Evolutionary conservation across 768 basidiomycete genomes (phyloP).

Genomic region (Trametes villosa): DNA sequence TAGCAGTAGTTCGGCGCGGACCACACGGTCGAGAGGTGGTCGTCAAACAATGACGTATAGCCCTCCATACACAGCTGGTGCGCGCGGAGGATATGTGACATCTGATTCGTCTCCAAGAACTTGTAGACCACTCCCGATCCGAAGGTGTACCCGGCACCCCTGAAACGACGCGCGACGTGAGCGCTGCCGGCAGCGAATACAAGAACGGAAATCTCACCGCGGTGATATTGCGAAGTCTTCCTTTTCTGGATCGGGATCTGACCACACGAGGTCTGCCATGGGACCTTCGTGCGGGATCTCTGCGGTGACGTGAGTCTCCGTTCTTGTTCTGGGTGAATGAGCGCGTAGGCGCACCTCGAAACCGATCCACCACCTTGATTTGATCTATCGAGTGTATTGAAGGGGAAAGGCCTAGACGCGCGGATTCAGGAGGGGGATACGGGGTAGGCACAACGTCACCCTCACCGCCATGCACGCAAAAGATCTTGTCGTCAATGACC

Average conservation of each 20-base stretch:
- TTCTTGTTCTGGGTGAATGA: slow-evolving; percentile 15
- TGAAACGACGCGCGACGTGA: slow-evolving; percentile 36
- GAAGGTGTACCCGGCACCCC: slow-evolving; percentile 98
- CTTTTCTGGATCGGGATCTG: slow-evolving; percentile 98
- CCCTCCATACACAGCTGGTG: slow-evolving; percentile 99
- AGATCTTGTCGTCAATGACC: slow-evolving; percentile 98
- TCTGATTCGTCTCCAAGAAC: slow-evolving; percentile 93
- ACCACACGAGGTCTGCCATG: slow-evolving; percentile 99
- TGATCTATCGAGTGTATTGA: slow-evolving; percentile 99
- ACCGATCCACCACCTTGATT: slow-evolving; percentile 98
- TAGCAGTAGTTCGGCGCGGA: slow-evolving; percentile 99
- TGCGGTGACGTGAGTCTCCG: slow-evolving; percentile 38
- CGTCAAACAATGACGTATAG: slow-evolving; percentile 95
- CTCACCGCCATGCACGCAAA: slow-evolving; percentile 97
- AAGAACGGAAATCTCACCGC: slow-evolving; percentile 56
- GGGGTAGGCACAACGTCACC: slow-evolving; percentile 17
- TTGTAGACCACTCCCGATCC: slow-evolving; percentile 98
- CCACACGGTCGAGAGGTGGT: slow-evolving; percentile 97
- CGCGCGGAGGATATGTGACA: slow-evolving; percentile 97
- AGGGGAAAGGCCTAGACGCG: slow-evolving; percentile 80
- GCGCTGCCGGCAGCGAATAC: slow-evolving; percentile 9
- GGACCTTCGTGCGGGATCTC: slow-evolving; percentile 99
- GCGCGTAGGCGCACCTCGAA: slow-evolving; percentile 67
- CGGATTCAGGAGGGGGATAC: slow-evolving; percentile 5
- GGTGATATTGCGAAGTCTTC: slow-evolving; percentile 99